Percentiles rank a stretch among this genome's conserved stretches.
Evolutionary conservation across 2,329 filamentous ascomycete genomes (phyloP).

Genomic region (Rhynchosporium agropyri): DNA sequence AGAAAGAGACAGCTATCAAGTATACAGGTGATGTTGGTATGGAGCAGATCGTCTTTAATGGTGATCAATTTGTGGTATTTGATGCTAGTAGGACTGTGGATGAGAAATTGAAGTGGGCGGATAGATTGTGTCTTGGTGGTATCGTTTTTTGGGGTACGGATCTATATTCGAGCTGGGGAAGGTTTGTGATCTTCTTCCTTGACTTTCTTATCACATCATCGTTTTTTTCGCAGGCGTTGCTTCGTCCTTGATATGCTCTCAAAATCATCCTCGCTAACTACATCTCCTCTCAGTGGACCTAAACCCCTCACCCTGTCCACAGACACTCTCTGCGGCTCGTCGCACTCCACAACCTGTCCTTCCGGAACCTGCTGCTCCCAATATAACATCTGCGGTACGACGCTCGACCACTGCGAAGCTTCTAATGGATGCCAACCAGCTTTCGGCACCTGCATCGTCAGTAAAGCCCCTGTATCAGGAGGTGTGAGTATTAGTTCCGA

Average conservation of each 20-base stretch:
- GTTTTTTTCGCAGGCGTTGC: too few species aligned
- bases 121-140: constrained; percentile 39
- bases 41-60: constrained; percentile 38
- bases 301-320: constrained; percentile 1
- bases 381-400: constrained; percentile 23
- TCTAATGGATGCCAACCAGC: constrained; percentile 27
- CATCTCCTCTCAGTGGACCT: constrained; percentile 15
- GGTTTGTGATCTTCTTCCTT: constrained; percentile 14
- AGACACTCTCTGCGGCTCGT: constrained; percentile 12
- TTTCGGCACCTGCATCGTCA: constrained; percentile 25
- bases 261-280: too few species aligned
- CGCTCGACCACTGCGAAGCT: constrained; percentile 23
- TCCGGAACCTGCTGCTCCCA: constrained; percentile 25
- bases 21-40: constrained; percentile 36
- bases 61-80: constrained; percentile 48
- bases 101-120: constrained; percentile 39
- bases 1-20: constrained; percentile 32
- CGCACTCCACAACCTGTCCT: constrained; percentile 9
- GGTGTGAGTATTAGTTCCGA: constrained; percentile 18
- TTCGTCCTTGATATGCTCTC: too few species aligned
- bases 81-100: constrained; percentile 46
- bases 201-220: neutral
- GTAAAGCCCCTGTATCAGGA: too few species aligned
- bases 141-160: constrained; percentile 40
- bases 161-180: constrained; percentile 31